Evolutionary conservation across 2,329 filamentous ascomycete species (phyloP).

Genomic region (Aspergillus sp.): DNA sequence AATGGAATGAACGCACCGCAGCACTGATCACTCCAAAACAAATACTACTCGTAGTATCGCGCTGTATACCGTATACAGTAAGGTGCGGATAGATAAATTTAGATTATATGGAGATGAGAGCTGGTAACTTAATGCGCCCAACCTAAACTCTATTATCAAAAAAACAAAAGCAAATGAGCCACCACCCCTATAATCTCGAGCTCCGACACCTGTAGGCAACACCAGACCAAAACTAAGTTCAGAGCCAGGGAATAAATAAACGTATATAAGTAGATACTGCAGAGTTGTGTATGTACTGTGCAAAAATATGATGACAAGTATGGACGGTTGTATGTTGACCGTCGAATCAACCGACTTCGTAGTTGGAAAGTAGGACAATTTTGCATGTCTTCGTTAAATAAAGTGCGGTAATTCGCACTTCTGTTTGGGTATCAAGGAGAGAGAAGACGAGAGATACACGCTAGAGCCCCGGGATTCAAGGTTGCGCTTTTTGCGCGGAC

Average conservation of each 20-base stretch:
- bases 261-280: not conserved
- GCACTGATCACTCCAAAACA: not conserved
- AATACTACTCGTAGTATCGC: not conserved
- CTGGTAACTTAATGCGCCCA: not conserved
- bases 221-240: not conserved
- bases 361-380: not conserved
- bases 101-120: not conserved
- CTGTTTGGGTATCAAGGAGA: not conserved
- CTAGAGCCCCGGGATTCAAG: not conserved
- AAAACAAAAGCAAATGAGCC: too few species aligned
- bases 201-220: not conserved
- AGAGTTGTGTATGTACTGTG: not conserved
- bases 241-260: not conserved
- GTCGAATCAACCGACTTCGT: not conserved
- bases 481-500: not conserved
- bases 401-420: not conserved
- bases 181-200: too few species aligned
- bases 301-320: too few species aligned
- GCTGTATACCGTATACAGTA: not conserved
- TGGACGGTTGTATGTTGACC: not conserved
- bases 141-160: too few species aligned
- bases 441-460: not conserved
- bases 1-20: not conserved
- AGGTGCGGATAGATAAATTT: not conserved
- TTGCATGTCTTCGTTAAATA: not conserved